A percentile compares a stretch with the other conserved stretches of the same genome.
phyloP scores from a whole-genome alignment of 768 basidiomycete species.

The Tricholoma flavovirens region DNA sequence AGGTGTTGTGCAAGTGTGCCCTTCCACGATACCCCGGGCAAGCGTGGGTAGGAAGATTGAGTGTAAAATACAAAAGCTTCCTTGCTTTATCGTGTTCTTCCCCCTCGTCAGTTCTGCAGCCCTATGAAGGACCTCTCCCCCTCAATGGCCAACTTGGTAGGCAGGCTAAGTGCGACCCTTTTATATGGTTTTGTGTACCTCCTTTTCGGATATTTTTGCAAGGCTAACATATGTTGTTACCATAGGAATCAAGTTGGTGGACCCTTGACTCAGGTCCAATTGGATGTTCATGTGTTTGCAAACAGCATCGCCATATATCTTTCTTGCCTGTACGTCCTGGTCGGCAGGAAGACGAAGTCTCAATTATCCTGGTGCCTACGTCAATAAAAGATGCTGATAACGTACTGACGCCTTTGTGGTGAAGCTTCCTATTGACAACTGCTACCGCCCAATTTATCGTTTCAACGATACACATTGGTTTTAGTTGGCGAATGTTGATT shows the following conservation, averaged over 20 bases:
- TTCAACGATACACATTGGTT: slow-evolving; percentile 9
- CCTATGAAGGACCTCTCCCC: too few species aligned
- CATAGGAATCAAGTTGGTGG: neutral
- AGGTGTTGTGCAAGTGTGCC: too few species aligned
- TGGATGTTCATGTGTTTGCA: neutral
- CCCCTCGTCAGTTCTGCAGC: too few species aligned
- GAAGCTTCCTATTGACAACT: slow-evolving; percentile 9
- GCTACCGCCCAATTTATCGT: slow-evolving; percentile 12
- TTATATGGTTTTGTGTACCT: neutral
- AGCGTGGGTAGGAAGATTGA: too few species aligned
- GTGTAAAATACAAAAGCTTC: too few species aligned
- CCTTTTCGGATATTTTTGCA: neutral
- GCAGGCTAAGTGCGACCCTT: neutral
- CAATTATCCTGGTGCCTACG: neutral
- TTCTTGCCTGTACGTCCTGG: slow-evolving; percentile 7
- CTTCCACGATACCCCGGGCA: too few species aligned
- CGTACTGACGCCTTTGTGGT: neutral
- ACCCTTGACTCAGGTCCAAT: neutral
- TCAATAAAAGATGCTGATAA: neutral
- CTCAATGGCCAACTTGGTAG: neutral
- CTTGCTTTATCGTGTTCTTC: too few species aligned
- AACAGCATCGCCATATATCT: slow-evolving; percentile 10
- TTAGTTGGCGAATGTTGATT: slow-evolving; percentile 6
- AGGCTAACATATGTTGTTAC: neutral
- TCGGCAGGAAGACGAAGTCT: slow-evolving; percentile 1